phyloP scores from a whole-genome alignment of 139 green algal species.

The Diplosphaera chodatii region DNA sequence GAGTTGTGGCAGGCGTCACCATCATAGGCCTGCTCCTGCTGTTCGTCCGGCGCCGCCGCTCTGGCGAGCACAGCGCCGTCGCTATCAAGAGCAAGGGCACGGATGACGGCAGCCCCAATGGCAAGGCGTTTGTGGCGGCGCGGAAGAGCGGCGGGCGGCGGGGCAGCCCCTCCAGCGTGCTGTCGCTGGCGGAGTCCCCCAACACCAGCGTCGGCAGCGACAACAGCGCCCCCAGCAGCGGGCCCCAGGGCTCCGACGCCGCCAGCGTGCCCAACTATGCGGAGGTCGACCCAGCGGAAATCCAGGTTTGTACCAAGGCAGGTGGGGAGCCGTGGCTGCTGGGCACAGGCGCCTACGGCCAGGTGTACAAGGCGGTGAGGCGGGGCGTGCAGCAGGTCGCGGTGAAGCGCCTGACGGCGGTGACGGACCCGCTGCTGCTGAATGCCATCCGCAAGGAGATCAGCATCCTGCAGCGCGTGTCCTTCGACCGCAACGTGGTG shows the following conservation, averaged over 20 bases:
- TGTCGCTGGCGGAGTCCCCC: not conserved
- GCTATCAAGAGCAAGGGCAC: not conserved
- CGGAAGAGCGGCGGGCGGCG: too few species aligned
- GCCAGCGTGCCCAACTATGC: not conserved
- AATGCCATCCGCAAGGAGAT: not conserved
- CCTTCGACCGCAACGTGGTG: not conserved
- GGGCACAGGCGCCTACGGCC: not conserved
- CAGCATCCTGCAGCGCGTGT: not conserved
- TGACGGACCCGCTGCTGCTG: not conserved
- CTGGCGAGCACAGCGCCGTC: not conserved
- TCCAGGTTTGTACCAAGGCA: not conserved
- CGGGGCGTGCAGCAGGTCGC: not conserved
- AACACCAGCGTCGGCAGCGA: not conserved
- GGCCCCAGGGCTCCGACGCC: too few species aligned
- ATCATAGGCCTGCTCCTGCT: not conserved
- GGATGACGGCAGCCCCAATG: not conserved
- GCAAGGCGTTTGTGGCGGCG: not conserved
- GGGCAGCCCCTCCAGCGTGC: not conserved
- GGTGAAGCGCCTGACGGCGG: not conserved
- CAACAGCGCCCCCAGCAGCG: not conserved
- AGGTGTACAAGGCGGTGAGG: not conserved
- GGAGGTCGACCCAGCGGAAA: not conserved
- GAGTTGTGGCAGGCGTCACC: not conserved
- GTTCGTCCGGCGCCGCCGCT: not conserved
- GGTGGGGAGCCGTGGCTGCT: not conserved